Base-by-base conservation (phyloP, 2,329 filamentous ascomycete genomes). In the Paracamarosporium sp. region DNA sequence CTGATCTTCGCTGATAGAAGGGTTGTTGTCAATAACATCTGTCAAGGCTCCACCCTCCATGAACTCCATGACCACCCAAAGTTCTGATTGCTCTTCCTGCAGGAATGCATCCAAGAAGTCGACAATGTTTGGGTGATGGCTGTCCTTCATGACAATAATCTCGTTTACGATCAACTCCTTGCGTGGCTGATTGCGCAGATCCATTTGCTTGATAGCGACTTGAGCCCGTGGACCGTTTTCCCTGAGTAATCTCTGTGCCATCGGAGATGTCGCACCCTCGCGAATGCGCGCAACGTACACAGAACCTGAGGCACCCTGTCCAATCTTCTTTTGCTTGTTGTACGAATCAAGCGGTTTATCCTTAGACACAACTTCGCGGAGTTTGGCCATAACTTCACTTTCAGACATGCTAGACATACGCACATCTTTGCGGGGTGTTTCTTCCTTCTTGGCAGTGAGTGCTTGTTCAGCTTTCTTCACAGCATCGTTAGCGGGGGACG, bases 21-120 rank as follows among this genome's bases (percentile, higher is more conserved):
- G 86, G 78, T 98, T 99, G 81, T 98, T 97, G 79, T 99, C 95
- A 79, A 99, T 99, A 59, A 99, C 93, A 82, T 99, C 95, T 1
- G 95, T 99, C 76, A 99, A 81, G 61, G 95, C 92, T 80, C 95
- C 95, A 69, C 95, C 95, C 80, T 99, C 95, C 95, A 99, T 99
- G 72, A 93, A 99, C 81, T 99, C 95, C 95, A 99, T 97, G 51
- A 99, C 94, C 11, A 99, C 93, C 95, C 95, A 99, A n/a, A 99
- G 85, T 77, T 99, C 95, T 53, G 91, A 87, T 70, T 91, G 93
- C 77, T 95, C 94, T 77, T 97, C 96, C 71, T 95, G 91, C 73
- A 99, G 81, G 83, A 98, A 99, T 3, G 94, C 93, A 69, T 99
- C 95, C 31, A 99, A 82, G 81, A 97, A 99, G 80, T 99, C 99